Evolutionary conservation across 2,329 filamentous ascomycete genomes (phyloP), one percentile per base, ranked within the genome.

Genomic region (Penicillium sp.): DNA sequence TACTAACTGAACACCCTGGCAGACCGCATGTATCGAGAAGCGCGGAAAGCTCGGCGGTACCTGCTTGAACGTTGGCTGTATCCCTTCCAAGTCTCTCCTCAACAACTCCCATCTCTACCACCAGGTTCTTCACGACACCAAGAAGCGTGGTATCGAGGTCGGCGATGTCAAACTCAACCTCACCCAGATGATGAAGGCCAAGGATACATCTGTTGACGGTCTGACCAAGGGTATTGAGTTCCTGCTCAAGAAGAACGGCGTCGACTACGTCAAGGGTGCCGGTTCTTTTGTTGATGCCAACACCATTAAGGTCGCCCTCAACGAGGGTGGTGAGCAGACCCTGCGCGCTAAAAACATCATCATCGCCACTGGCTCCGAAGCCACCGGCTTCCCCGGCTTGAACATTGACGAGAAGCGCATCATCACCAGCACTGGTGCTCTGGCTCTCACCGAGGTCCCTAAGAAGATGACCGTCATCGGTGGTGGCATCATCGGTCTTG

Each of bases 41-140:
- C 91, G 94, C 74, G 94, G 94, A 67, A 83, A 86, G 59, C 87
- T 99, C 69, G 94, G 94, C 71, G 94, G 94, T 75, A 99, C 94
- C 71, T 99, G 94, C 82, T 82, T 99, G 72, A 99, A 99, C 77
- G 94, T 99, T 72, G 94, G 94, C 80, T 99, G 94, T 81, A 99
- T 99, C 74, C 94, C 94, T 66, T 99, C 94, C 65, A 99, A 99
- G 81, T 97, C 94, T 61, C 90, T 99, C 67, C 90, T 99, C 77
- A 99, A 97, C 87, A 97, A 97, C 84, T 97, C 94, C 69, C 92
- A 97, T 78, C 85, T 97, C 59, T 97, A 97, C 83, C 93, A 97
- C 82, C 89, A 92, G 79, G 89, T 97, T 72, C 85, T 95, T 60
- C 93, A 99, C 81, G 94, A 99, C 82, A 93, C 92, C 65, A 96